Evolutionary conservation across 2,329 filamentous ascomycete species (phyloP).

Genomic region (Monosporascus sp.): DNA sequence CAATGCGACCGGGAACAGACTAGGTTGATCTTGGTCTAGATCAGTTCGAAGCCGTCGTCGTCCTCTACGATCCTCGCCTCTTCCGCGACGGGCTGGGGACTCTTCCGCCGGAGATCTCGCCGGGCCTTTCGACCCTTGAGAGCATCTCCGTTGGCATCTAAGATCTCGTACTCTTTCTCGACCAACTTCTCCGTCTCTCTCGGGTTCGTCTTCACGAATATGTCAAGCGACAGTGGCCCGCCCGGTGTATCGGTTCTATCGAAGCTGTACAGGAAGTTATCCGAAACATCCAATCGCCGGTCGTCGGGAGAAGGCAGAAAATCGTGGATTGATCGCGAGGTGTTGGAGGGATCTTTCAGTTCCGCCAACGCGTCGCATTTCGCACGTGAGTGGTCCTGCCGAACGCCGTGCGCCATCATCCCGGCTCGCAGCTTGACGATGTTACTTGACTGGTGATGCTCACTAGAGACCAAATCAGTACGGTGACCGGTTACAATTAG

Average conservation of each 20-base stretch:
- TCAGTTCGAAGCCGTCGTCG: constrained; percentile 38
- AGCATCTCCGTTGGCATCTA: constrained; percentile 39
- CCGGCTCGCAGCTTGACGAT: constrained; percentile 29
- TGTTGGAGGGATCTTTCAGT: constrained; percentile 27
- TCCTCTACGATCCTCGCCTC: constrained; percentile 29
- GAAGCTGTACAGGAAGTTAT: constrained; percentile 38
- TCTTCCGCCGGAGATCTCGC: constrained; percentile 30
- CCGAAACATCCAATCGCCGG: constrained; percentile 20
- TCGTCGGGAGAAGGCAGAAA: constrained; percentile 20
- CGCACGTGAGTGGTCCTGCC: constrained; percentile 24
- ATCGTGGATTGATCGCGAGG: constrained; percentile 31
- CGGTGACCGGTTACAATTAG: background rate
- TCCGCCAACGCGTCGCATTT: constrained; percentile 30
- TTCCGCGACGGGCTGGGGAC: constrained; percentile 15
- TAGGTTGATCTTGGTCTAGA: constrained; percentile 16
- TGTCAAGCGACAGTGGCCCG: constrained; percentile 32
- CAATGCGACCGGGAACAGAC: background rate
- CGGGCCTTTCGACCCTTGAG: constrained; percentile 39
- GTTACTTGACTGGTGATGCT: constrained; percentile 24
- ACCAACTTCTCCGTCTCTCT: constrained; percentile 39
- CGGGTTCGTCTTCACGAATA: constrained; percentile 30
- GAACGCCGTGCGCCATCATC: constrained; percentile 14
- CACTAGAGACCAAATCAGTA: constrained; percentile 9
- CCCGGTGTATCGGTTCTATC: constrained; percentile 34
- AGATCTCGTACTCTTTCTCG: constrained; percentile 42